Base-by-base conservation (phyloP, 2,329 filamentous ascomycete genomes). In the Pyricularia grisea region DNA sequence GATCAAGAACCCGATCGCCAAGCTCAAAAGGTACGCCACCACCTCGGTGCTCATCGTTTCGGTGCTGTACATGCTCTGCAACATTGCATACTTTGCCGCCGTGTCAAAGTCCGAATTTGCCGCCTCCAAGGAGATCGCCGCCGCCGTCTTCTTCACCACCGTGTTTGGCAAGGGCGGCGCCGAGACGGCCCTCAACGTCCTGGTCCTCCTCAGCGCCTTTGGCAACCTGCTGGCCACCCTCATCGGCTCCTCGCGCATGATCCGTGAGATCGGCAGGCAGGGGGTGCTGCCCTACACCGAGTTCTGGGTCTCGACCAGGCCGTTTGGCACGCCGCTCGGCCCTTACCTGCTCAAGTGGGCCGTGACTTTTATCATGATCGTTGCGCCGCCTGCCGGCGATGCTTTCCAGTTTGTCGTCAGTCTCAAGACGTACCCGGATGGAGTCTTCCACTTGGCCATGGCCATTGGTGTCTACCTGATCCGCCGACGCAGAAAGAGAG, bases 401-500 rank as follows among this genome's bases (percentile, higher is more conserved):
- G 88, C 87, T 0, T 90, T 90, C 75, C 85, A 86, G 71, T 90
- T 90, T 73, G 86, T 90, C 14, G 84, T 88, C 71, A 85, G 86
- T 72, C 78, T 91, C 1, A 76, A 82, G 55, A 81, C 83, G 0
- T 90, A 91, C 69, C 89, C 90, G 0, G 74, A 78, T 0, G 82
- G 84, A 1, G 78, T 88, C 12, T 92, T 92, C 77, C 78, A 81
- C 68, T 77, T 89, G 7, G 75, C 84, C 14, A 80, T 91, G 75
- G 83, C 83, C 0, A 69, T 85, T 2, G 89, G 89, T 0, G 74
- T 92, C 0, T 84, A 86, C 55, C 71, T 89, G 0, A 81, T 90
- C 5, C 84, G 90, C 0, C 79, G 79, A 17, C 83, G 84, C 1
- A 84, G 88, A 4, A 81, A 79, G 55, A 81, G 82, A 1, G 77